phyloP scores from a whole-genome alignment of 192 early-diverging fungal genomes.

The Coemansia sp. region DNA sequence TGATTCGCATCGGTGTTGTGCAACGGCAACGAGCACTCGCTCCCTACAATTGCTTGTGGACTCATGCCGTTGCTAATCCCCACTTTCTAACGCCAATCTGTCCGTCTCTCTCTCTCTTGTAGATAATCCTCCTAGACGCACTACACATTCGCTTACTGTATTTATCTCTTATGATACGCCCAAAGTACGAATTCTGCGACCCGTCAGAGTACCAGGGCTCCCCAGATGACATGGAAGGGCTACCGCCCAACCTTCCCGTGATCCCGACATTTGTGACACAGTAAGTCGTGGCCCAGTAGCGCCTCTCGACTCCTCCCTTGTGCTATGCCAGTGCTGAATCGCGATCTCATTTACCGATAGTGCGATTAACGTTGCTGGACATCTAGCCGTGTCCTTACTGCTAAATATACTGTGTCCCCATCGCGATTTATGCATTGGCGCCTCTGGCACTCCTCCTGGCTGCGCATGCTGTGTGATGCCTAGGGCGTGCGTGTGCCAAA shows the following conservation, averaged over 20 bases:
- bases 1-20: background rate
- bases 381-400: background rate
- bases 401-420: background rate
- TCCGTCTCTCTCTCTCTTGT: conserved; percentile 2
- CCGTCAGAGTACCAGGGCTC: conserved; percentile 42
- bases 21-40: background rate
- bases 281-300: conserved; percentile 31
- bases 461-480: background rate
- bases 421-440: background rate
- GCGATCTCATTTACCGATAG: background rate
- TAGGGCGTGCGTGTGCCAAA: background rate
- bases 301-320: background rate
- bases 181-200: conserved; percentile 54
- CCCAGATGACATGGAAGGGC: conserved; percentile 32
- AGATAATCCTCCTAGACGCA: background rate
- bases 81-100: background rate
- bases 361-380: background rate
- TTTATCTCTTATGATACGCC: conserved; percentile 33
- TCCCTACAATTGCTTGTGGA: background rate
- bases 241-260: conserved; percentile 39
- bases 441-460: background rate
- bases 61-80: background rate
- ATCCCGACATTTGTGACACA: conserved; percentile 44
- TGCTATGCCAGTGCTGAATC: background rate
- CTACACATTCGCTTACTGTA: background rate